A percentile compares a stretch with the other conserved stretches of the same genome.
These are phyloP conservation scores for Aspergillus pseudonomiae DNA, from an alignment of 2,329 filamentous ascomycete genomes.

Conservation along the genomic window DNA sequence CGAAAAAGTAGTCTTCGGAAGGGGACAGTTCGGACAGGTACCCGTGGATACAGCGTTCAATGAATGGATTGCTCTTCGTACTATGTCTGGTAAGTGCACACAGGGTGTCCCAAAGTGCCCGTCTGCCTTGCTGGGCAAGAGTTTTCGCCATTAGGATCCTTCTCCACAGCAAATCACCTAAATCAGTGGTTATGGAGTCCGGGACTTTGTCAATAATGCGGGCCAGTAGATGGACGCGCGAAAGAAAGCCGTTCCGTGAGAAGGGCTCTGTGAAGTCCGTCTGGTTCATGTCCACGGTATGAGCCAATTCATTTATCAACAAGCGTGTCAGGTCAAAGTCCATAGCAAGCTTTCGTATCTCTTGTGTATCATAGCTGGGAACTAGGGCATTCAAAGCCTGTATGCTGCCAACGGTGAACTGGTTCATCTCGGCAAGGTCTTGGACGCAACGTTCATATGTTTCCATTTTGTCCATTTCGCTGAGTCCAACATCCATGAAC, in stretches of 20 bases:
- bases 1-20: conserved; percentile 37
- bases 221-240: conserved; percentile 62
- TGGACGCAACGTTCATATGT: conserved; percentile 69
- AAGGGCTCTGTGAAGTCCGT: conserved; percentile 43
- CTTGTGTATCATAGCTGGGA: conserved; percentile 46
- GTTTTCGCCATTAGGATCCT: conserved; percentile 69
- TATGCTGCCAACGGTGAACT: conserved; percentile 72
- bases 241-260: conserved; percentile 49
- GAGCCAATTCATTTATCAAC: conserved; percentile 66
- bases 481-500: conserved; percentile 61
- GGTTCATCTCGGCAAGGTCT: conserved; percentile 66
- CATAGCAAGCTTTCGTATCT: conserved; percentile 60
- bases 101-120: conserved; percentile 71
- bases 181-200: conserved; percentile 61
- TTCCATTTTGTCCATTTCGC: conserved; percentile 58
- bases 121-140: conserved; percentile 62
- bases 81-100: conserved; percentile 39
- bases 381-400: conserved; percentile 60
- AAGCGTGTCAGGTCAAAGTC: conserved; percentile 66
- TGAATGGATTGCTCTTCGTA: conserved; percentile 40
- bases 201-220: conserved; percentile 64
- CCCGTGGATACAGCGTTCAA: conserved; percentile 48
- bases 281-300: conserved; percentile 52
- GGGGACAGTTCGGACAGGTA: conserved; percentile 46
- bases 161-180: conserved; percentile 71